Percentiles rank a stretch among this genome's conserved stretches.
These are phyloP conservation scores for Basidiobolus meristosporus DNA, from an alignment of 371 early-diverging fungal species.

Conservation along the genomic window DNA sequence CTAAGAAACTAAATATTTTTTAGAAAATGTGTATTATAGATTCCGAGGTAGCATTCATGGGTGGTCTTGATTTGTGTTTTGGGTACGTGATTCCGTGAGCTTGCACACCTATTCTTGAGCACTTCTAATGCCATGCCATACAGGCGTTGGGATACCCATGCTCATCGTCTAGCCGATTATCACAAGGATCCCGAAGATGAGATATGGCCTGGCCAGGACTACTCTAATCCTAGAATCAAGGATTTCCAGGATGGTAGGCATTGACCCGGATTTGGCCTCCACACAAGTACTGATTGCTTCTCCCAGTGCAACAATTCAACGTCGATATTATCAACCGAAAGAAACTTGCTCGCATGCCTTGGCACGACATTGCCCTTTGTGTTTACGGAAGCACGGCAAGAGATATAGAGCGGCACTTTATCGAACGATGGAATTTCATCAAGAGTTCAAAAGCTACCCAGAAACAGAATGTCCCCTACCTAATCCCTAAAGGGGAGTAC, in stretches of 20 bases:
- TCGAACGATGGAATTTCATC: slow-evolving; percentile 83
- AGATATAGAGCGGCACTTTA: slow-evolving; percentile 77
- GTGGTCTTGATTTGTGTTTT: slow-evolving; percentile 83
- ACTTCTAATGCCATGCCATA: background rate
- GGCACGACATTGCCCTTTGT: slow-evolving; percentile 76
- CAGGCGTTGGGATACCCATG: slow-evolving; percentile 67
- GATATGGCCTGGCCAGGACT: slow-evolving; percentile 74
- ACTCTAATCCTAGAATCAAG: slow-evolving; percentile 77
- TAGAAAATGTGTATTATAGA: slow-evolving; percentile 80
- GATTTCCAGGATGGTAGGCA: slow-evolving; percentile 58
- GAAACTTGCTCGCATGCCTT: slow-evolving; percentile 66
- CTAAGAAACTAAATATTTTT: no score
- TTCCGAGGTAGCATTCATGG: slow-evolving; percentile 64
- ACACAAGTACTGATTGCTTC: no score
- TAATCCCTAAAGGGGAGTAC: slow-evolving; percentile 68
- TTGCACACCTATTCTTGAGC: no score
- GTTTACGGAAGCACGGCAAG: slow-evolving; percentile 29
- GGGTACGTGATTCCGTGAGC: slow-evolving; percentile 16
- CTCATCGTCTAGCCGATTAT: slow-evolving; percentile 61
- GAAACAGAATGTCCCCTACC: slow-evolving; percentile 34
- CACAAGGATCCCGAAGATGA: slow-evolving; percentile 13
- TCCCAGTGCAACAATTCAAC: background rate
- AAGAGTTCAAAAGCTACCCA: slow-evolving; percentile 46
- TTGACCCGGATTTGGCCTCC: background rate
- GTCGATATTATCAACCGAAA: background rate